Evolutionary conservation across 2,329 filamentous ascomycete species (phyloP).

Genomic region (Aspergillus transmontanensis): DNA sequence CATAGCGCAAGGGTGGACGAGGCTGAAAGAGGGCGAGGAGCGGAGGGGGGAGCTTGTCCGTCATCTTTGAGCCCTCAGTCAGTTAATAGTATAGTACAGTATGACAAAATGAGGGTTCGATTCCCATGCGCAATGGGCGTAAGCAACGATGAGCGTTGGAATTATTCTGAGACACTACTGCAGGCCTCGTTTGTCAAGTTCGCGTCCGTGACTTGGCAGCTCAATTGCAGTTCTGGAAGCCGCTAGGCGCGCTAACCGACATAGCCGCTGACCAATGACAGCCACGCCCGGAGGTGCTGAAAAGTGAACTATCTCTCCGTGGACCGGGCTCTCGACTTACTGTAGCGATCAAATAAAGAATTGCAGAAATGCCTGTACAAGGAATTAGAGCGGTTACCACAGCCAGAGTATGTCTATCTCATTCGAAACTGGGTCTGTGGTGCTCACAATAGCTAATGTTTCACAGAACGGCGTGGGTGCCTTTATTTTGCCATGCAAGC

Average conservation of each 20-base stretch:
- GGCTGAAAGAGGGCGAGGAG: slow-evolving; percentile 93
- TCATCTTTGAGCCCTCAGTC: slow-evolving; percentile 64
- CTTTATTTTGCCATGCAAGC: slow-evolving; percentile 97
- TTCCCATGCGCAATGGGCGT: neutral
- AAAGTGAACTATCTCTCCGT: slow-evolving; percentile 24
- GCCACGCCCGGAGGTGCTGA: slow-evolving; percentile 23
- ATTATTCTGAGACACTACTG: neutral
- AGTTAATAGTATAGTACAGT: neutral
- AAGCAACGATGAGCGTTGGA: neutral
- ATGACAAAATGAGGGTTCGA: neutral
- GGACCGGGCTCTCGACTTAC: neutral
- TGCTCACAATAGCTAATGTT: slow-evolving; percentile 6
- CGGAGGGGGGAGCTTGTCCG: slow-evolving; percentile 92
- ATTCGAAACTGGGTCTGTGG: neutral
- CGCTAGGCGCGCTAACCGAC: slow-evolving; percentile 27
- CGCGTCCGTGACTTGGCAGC: slow-evolving; percentile 18
- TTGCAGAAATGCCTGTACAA: slow-evolving; percentile 47
- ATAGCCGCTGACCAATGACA: slow-evolving; percentile 31
- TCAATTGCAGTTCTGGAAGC: slow-evolving; percentile 12
- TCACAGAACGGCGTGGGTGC: slow-evolving; percentile 89
- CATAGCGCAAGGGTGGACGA: slow-evolving; percentile 86
- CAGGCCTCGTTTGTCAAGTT: slow-evolving; percentile 18
- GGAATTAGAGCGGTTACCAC: slow-evolving; percentile 57
- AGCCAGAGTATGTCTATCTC: slow-evolving; percentile 52
- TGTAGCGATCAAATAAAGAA: slow-evolving; percentile 12